phyloP scores from a whole-genome alignment of 257 asterid genomes.

The Mitragyna speciosa region DNA sequence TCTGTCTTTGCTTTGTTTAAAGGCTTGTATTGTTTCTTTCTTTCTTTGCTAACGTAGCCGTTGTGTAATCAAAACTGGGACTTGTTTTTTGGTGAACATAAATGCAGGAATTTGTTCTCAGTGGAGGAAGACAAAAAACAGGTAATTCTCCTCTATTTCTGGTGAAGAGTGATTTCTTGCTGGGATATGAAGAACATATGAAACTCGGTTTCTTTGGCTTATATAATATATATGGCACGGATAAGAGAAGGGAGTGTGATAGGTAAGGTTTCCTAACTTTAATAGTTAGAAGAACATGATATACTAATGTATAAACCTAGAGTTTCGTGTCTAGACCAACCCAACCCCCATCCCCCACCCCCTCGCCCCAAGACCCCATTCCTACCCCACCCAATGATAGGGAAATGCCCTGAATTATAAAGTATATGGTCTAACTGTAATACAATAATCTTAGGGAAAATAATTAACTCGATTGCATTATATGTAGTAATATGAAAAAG shows the following conservation, averaged over 20 bases:
- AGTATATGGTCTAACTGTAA: not conserved
- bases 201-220: conserved; percentile 26
- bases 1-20: conserved; percentile 5
- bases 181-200: conserved; percentile 6
- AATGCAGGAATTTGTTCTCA: conserved; percentile 21
- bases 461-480: not conserved
- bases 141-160: conserved; percentile 14
- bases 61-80: not conserved
- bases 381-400: conserved; percentile 5
- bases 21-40: conserved; percentile 6
- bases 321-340: not conserved
- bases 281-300: not conserved
- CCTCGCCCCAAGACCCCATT: not conserved
- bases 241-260: conserved; percentile 9
- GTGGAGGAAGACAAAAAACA: conserved; percentile 40
- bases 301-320: not conserved
- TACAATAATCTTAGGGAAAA: not conserved
- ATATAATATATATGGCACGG: conserved; percentile 21
- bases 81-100: conserved; percentile 26
- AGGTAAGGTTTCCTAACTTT: not conserved
- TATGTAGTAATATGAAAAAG: not conserved
- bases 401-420: not conserved
- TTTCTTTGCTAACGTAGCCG: conserved; percentile 4
- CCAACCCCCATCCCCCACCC: not conserved
- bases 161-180: conserved; percentile 2